Evolutionary conservation across 495 filamentous ascomycete species (phyloP).

Genomic region (Parachaetomium inaequale): DNA sequence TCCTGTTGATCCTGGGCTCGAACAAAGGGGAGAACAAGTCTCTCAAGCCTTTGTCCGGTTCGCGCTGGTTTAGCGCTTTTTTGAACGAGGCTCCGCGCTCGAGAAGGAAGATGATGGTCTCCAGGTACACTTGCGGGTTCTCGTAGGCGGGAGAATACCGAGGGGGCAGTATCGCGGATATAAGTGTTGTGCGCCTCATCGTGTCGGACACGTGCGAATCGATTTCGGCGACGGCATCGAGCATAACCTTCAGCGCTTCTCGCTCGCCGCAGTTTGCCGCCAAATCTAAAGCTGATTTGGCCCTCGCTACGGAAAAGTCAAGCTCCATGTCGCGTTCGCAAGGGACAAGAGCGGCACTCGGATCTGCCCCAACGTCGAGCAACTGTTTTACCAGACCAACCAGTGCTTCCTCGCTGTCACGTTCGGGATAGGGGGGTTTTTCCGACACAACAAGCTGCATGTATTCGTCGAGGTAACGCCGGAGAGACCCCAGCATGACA

Average conservation of each 20-base stretch:
- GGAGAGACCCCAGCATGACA: neutral
- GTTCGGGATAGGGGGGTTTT: neutral
- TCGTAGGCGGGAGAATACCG: neutral
- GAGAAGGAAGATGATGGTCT: neutral
- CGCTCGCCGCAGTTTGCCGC: neutral
- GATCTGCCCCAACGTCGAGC: slow-evolving; percentile 8
- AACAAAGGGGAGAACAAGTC: neutral
- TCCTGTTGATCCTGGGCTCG: neutral
- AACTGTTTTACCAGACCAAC: neutral
- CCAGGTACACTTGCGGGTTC: neutral
- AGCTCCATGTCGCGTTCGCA: neutral
- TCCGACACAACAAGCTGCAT: neutral
- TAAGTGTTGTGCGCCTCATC: neutral
- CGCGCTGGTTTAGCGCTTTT: neutral
- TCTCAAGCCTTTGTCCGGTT: neutral
- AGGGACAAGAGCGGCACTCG: neutral
- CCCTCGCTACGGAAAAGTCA: too few relatives aligned
- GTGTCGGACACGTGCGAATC: too few relatives aligned
- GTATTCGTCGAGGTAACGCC: neutral
- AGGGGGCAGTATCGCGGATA: neutral
- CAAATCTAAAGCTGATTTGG: neutral
- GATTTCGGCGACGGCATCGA: too few relatives aligned
- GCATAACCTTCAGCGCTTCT: neutral
- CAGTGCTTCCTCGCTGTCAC: neutral
- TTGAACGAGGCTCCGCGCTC: neutral